Conservation (phyloP, 257 asterid genomes). For the Agastache rugosa region DNA sequence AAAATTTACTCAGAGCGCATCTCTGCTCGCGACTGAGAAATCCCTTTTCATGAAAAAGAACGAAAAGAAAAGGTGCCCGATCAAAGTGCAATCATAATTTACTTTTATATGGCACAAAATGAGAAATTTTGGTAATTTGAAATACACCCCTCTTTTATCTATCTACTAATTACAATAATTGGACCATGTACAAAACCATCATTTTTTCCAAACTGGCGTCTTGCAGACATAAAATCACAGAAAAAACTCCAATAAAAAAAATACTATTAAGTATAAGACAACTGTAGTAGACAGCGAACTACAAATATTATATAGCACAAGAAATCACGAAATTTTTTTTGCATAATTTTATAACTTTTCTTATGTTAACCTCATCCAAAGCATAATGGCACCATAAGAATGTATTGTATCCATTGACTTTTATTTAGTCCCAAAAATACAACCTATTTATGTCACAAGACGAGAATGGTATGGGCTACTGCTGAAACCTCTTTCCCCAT, state of each 20-base stretch:
- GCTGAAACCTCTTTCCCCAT: not conserved
- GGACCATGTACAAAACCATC: not conserved
- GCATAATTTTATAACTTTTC: not conserved
- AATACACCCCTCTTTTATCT: not conserved
- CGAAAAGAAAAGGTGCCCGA: not conserved
- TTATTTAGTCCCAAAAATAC: constrained; percentile 27
- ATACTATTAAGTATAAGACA: not conserved
- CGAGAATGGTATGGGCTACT: constrained; percentile 27
- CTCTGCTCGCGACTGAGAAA: no score
- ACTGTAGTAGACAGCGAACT: constrained; percentile 18
- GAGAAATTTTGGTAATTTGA: not conserved
- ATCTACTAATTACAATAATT: not conserved
- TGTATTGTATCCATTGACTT: constrained; percentile 30
- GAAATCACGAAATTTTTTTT: constrained; percentile 17
- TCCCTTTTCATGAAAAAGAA: no score
- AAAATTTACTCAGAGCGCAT: no score
- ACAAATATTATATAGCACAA: not conserved
- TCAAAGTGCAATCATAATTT: not conserved
- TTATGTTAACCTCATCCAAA: constrained; percentile 12
- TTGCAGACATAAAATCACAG: constrained; percentile 1
- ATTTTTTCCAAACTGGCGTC: constrained; percentile 15
- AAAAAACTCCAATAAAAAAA: not conserved
- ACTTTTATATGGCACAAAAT: not conserved
- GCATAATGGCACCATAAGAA: not conserved
- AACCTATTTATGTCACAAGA: not conserved